A percentile compares a stretch with the other conserved stretches of the same genome.
Conservation (phyloP, 768 basidiomycete genomes). For the Lyophyllum decastes region DNA sequence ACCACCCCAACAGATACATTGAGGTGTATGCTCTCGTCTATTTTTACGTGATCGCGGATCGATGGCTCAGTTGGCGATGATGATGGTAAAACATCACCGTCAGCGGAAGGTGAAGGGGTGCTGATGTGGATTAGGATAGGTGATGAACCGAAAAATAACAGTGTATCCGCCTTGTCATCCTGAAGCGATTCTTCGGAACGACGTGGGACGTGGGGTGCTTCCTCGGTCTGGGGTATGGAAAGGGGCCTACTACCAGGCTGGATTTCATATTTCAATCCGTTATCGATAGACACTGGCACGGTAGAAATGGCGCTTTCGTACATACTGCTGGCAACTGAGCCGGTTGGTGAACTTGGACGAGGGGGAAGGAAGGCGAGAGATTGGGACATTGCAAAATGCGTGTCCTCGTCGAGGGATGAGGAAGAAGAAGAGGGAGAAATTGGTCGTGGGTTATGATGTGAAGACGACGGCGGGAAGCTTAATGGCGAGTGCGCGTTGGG, state of each 20-base stretch:
- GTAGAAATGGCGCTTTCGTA: conserved; percentile 74
- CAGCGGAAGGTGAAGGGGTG: conserved; percentile 39
- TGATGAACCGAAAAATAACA: conserved; percentile 65
- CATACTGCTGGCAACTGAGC: conserved; percentile 64
- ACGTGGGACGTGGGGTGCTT: conserved; percentile 1
- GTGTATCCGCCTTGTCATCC: conserved; percentile 36
- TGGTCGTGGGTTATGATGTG: conserved; percentile 22
- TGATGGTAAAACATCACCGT: neutral
- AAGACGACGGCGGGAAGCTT: neutral
- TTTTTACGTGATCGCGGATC: conserved; percentile 1
- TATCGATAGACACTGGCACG: conserved; percentile 5
- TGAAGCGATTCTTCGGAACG: conserved; percentile 3
- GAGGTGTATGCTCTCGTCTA: conserved; percentile 36
- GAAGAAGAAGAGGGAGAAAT: conserved; percentile 53
- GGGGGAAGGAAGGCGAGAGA: conserved; percentile 67
- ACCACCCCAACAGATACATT: conserved; percentile 49
- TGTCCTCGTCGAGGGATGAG: conserved; percentile 67
- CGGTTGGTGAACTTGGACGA: conserved; percentile 40
- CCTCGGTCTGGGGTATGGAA: neutral
- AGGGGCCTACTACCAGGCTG: conserved; percentile 12
- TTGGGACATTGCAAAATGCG: conserved; percentile 71
- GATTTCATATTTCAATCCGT: neutral
- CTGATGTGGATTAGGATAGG: conserved; percentile 59
- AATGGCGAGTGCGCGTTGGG: conserved; percentile 25
- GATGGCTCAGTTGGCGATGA: conserved; percentile 13